These are phyloP conservation scores for Avena eriantha DNA, from an alignment of 176 grass and related monocot genomes.

Conservation along the genomic window DNA sequence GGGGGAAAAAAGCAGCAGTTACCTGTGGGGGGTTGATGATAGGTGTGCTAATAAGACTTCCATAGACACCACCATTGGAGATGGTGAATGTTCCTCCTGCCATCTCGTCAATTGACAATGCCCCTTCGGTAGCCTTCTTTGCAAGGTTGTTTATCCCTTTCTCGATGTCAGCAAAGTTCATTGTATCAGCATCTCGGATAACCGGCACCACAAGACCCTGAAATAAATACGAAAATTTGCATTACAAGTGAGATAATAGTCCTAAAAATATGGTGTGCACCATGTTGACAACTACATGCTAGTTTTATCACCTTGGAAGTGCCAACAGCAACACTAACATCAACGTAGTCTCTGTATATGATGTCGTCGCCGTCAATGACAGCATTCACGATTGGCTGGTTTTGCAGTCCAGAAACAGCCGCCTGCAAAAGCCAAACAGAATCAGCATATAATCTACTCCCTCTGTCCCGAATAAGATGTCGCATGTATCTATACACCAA, in stretches of 20 bases:
- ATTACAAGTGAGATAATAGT: not conserved
- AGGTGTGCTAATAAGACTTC: slow-evolving; percentile 85
- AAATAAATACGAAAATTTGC: slow-evolving; percentile 16
- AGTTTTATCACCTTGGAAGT: slow-evolving; percentile 69
- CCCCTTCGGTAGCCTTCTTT: slow-evolving; percentile 79
- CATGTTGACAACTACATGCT: not conserved
- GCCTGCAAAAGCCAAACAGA: slow-evolving; percentile 54
- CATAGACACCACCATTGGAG: slow-evolving; percentile 87
- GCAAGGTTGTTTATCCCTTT: slow-evolving; percentile 81
- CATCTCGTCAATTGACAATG: slow-evolving; percentile 91
- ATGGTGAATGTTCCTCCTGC: slow-evolving; percentile 91
- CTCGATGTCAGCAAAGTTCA: slow-evolving; percentile 91
- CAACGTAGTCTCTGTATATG: slow-evolving; percentile 92
- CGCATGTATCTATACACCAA: too few species aligned
- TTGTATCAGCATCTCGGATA: slow-evolving; percentile 70
- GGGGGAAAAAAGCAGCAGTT: not conserved
- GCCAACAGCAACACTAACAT: slow-evolving; percentile 94
- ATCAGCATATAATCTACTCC: slow-evolving; percentile 19
- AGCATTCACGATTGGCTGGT: slow-evolving; percentile 93
- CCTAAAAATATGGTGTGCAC: not conserved
- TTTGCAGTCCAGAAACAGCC: slow-evolving; percentile 88
- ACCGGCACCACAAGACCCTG: slow-evolving; percentile 86
- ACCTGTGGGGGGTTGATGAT: slow-evolving; percentile 93
- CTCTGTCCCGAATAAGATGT: too few species aligned
- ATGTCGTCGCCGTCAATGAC: slow-evolving; percentile 98